Evolutionary conservation across 805 yeast species (phyloP).

Genomic region (Schwanniomyces occidentalis): DNA sequence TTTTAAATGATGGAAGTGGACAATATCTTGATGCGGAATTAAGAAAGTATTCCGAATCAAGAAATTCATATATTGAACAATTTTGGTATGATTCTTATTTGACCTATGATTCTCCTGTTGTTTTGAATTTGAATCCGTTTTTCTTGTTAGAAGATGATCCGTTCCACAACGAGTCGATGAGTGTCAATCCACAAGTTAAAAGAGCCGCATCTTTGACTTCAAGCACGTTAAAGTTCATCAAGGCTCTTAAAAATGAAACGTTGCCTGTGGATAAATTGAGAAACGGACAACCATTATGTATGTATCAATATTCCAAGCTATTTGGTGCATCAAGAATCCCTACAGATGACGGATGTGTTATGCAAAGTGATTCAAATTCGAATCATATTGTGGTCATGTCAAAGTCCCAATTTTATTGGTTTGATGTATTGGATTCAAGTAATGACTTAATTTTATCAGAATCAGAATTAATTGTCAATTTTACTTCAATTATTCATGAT

Average conservation of each 20-base stretch:
- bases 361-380: slow-evolving; percentile 76
- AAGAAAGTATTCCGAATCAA: slow-evolving; percentile 56
- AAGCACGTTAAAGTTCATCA: slow-evolving; percentile 75
- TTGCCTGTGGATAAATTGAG: slow-evolving; percentile 69
- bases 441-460: slow-evolving; percentile 74
- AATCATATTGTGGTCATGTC: slow-evolving; percentile 81
- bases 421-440: slow-evolving; percentile 78
- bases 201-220: slow-evolving; percentile 79
- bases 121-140: slow-evolving; percentile 87
- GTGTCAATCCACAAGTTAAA: slow-evolving; percentile 58
- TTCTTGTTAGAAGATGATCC: slow-evolving; percentile 91
- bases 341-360: slow-evolving; percentile 72
- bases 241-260: slow-evolving; percentile 74
- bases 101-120: slow-evolving; percentile 86
- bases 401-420: slow-evolving; percentile 92
- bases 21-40: slow-evolving; percentile 63
- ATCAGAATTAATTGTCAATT: slow-evolving; percentile 71
- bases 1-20: slow-evolving; percentile 53
- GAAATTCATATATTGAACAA: slow-evolving; percentile 86
- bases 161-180: slow-evolving; percentile 57
- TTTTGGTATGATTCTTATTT: slow-evolving; percentile 93
- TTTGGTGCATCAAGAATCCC: slow-evolving; percentile 91
- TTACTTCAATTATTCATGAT: slow-evolving; percentile 74
- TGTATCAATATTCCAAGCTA: slow-evolving; percentile 87
- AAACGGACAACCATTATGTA: slow-evolving; percentile 67